These are phyloP conservation scores for Penicillium canariense DNA, from an alignment of 495 filamentous ascomycete genomes.

Conservation along the genomic window DNA sequence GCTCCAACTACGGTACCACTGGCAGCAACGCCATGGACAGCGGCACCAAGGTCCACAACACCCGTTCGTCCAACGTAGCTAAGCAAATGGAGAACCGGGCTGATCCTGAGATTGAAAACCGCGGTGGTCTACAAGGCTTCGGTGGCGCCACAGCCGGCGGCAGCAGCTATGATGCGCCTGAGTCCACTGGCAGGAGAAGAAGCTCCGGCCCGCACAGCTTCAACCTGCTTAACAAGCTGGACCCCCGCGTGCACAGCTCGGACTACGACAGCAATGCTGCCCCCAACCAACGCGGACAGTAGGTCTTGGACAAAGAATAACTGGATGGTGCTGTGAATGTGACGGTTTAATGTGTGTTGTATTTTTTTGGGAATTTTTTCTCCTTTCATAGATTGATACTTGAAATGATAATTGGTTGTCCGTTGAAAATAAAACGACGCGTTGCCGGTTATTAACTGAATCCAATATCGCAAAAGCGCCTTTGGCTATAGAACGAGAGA, in stretches of 20 bases:
- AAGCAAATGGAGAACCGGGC: conserved; percentile 41
- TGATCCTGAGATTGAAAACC: conserved; percentile 41
- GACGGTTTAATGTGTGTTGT: neutral
- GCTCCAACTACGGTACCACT: conserved; percentile 9
- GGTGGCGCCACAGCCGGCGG: conserved; percentile 30
- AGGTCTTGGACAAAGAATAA: neutral
- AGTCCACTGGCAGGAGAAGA: conserved; percentile 18
- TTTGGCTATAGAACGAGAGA: neutral
- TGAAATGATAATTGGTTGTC: neutral
- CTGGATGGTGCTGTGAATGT: neutral
- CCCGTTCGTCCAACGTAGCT: conserved; percentile 22
- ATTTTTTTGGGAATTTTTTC: neutral
- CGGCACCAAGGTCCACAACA: conserved; percentile 11
- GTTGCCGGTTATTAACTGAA: neutral
- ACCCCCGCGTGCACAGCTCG: conserved; percentile 32
- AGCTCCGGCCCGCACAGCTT: conserved; percentile 35
- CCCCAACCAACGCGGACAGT: conserved; percentile 13
- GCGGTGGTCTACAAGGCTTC: conserved; percentile 24
- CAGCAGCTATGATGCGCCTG: conserved; percentile 28
- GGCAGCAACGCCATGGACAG: conserved; percentile 4
- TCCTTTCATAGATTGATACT: neutral
- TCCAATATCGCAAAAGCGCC: neutral
- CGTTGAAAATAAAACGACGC: no score
- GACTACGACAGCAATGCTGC: conserved; percentile 10
- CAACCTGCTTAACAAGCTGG: conserved; percentile 51